Conservation (phyloP, 768 basidiomycete species). For the Podaxis sp. region DNA sequence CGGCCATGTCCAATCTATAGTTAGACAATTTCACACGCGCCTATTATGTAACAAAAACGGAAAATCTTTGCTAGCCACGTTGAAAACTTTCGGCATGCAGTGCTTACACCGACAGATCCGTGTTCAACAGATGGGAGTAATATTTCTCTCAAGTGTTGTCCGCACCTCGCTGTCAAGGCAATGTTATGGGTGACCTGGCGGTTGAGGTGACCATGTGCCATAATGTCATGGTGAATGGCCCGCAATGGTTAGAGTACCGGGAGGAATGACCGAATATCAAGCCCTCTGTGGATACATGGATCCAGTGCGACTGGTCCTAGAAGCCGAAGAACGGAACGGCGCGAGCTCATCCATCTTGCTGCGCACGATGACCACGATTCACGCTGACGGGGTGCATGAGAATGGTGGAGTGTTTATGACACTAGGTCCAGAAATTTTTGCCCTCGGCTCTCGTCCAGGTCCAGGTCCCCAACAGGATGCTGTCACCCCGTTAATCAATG, state of each 20-base stretch:
- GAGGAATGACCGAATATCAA: neutral
- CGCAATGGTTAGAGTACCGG: neutral
- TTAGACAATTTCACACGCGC: no score
- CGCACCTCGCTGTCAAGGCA: neutral
- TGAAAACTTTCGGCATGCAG: neutral
- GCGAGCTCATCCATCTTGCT: neutral
- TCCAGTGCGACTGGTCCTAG: neutral
- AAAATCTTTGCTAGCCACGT: neutral
- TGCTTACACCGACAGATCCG: neutral
- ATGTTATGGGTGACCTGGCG: neutral
- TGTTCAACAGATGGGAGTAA: neutral
- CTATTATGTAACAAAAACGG: neutral
- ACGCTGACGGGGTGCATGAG: neutral
- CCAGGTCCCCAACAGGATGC: neutral
- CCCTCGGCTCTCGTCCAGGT: neutral
- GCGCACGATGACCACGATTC: neutral
- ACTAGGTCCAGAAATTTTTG: neutral
- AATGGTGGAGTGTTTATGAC: conserved; percentile 7
- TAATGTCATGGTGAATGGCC: neutral
- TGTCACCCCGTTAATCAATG: neutral
- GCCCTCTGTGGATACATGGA: neutral
- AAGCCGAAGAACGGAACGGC: neutral
- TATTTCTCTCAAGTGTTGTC: neutral
- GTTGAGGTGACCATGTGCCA: neutral
- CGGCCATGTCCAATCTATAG: no score